These are phyloP conservation scores for Mortierella antarctica DNA, from an alignment of 192 early-diverging fungal genomes.

Conservation along the genomic window DNA sequence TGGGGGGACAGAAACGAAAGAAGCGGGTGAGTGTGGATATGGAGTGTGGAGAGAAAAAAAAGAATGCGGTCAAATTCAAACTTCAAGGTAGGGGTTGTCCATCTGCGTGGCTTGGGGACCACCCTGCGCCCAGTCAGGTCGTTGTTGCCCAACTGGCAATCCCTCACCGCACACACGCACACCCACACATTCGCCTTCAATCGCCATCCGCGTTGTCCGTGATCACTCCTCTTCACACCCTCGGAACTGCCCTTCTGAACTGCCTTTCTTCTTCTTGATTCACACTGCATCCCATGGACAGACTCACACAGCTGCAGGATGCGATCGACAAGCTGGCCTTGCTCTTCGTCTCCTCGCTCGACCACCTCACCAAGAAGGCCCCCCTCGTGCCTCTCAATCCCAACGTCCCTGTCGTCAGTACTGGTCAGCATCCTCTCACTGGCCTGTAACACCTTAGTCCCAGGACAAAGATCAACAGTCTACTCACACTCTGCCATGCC, in stretches of 20 bases:
- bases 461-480: neutral
- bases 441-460: neutral
- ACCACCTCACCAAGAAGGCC: slow-evolving; percentile 59
- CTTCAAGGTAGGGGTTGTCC: too few relatives aligned
- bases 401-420: slow-evolving; percentile 57
- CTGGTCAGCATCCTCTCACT: slow-evolving; percentile 8
- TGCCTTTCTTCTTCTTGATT: neutral
- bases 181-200: neutral
- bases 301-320: slow-evolving; percentile 66
- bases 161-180: neutral
- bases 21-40: too few relatives aligned
- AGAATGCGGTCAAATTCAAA: too few relatives aligned
- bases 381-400: slow-evolving; percentile 49
- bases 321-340: slow-evolving; percentile 64
- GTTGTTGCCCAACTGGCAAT: too few relatives aligned
- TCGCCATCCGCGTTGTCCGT: neutral
- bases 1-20: neutral
- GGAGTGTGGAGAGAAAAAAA: too few relatives aligned
- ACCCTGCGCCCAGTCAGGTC: too few relatives aligned
- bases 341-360: slow-evolving; percentile 65
- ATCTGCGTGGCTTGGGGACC: too few relatives aligned
- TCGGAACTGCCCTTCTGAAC: neutral
- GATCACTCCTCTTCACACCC: neutral
- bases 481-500: neutral
- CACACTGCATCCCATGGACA: slow-evolving; percentile 52